Evolutionary conservation across 495 filamentous ascomycete genomes (phyloP), one percentile per base, ranked within the genome.

Genomic region (Tuber magnatum): DNA sequence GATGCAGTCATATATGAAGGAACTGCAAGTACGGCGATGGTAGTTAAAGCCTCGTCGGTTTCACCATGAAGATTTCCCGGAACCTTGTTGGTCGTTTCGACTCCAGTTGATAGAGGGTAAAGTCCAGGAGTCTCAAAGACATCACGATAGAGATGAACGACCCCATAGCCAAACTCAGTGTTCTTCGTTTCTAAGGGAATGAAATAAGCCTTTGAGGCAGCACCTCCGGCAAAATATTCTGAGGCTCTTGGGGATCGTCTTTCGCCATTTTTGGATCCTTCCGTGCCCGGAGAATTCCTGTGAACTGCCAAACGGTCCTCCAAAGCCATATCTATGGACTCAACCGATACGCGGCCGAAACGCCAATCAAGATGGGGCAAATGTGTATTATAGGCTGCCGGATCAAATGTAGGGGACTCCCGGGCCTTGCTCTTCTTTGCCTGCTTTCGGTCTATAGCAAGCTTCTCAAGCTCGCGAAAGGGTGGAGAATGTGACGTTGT

Each of bases 111-210:
- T 39, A 68, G 14, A 79, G 81, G 83, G 77, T 85, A 83, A 48
- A 89, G 83, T 22, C 87, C 85, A 14, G 90, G 86, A 12, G 90
- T 93, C 82, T 94, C 92, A 73, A 92, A 88, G 8, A 87, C 88
- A 84, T 99, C 95, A 3, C 94, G 88, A 78, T 97, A 99, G 8
- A 99, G 85, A 84, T 97, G 95, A 24, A 99, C 94, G 39, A 98
- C 89, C 1, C 95, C 95, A 90, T 92, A 97, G 18, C 94, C 92
- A 42, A 94, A 87, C 75, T 97, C 92, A 28, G 92, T 91, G 76
- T 91, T 89, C 83, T 92, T 90, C 40, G 89, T 87, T 76, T 92
- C 90, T 0, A 93, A 85, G 4, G 92, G 91, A 38, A 94, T 85
- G 80, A 91, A 97, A 77, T 87, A 87, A 56, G 92, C 95, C 84